Base-by-base conservation (phyloP, 345 rosid genomes). In the Brassica incana region DNA sequence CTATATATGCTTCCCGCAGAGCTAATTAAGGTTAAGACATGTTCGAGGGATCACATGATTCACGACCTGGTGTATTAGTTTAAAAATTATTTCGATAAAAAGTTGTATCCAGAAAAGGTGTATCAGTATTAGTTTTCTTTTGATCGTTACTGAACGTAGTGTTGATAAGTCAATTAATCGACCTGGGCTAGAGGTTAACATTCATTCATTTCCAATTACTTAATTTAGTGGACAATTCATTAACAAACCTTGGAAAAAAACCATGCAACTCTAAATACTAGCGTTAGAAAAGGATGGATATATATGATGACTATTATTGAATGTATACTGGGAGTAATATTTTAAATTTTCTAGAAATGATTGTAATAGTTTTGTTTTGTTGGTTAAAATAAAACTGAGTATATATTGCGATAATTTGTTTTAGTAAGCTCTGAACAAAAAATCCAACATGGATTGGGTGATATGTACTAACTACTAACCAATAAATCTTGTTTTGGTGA, bases 31-130 rank as follows among this genome's bases (percentile, higher is more conserved):
- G 78, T 56, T 35, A 73, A 36, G 70, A 73, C 78, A 73, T 68
- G 74, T 73, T 73, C 74, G 5, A 25, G 52, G 69, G 10, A 60
- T 73, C 82, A 79, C 82, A 79, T 79, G 82, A 73, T 43, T 67
- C 82, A 73, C 82, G 78, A 79, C 77, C 45, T 72, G 56, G 73
- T 52, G 18, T 52, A 43, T 43, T 1, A 15, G 38, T 35, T 35
- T 50, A 58, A 18, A 58, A 23, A 18, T 56, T 18, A 58, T 16
- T 56, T 54, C 3, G 60, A 54, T 54, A 50, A 54, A 54, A 54
- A 2, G 2, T 16, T 56, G 25, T 18, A 18, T 10, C 10, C 62
- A 58, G 1, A 16, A 7, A 18, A 23, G 29, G 25, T 9, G 48
- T 40, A 40, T 40, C 9, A 40, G 48, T 40, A 35, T 35, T 35